Conservation (phyloP, 192 early-diverging fungal genomes). For the Phycomyces blakesleeanus region DNA sequence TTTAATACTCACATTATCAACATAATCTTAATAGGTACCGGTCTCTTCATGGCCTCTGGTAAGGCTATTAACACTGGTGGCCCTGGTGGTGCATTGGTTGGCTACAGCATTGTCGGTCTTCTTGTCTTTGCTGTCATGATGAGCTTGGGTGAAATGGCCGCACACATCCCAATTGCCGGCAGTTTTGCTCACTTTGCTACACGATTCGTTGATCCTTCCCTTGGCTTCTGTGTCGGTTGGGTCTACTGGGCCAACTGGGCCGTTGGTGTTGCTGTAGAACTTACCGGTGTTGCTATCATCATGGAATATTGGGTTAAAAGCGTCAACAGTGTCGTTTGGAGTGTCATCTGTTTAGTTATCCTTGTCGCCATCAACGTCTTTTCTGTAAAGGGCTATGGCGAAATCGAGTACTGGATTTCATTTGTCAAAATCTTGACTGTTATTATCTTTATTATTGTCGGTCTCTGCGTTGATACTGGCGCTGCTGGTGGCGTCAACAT, state of each 20-base stretch:
- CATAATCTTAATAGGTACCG: constrained; percentile 53
- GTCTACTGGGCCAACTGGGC: constrained; percentile 71
- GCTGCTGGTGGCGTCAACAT: constrained; percentile 54
- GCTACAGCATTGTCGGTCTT: constrained; percentile 56
- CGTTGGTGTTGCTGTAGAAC: constrained; percentile 67
- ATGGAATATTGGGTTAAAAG: constrained; percentile 52
- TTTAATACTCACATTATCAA: neutral
- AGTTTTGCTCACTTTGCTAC: constrained; percentile 75
- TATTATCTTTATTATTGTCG: constrained; percentile 78
- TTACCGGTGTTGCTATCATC: constrained; percentile 71
- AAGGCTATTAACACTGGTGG: constrained; percentile 64
- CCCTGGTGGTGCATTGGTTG: constrained; percentile 67
- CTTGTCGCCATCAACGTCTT: constrained; percentile 65
- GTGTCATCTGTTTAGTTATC: constrained; percentile 45
- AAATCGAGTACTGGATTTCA: constrained; percentile 82
- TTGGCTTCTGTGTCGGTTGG: constrained; percentile 32
- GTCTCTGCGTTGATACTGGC: constrained; percentile 68
- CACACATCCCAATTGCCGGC: constrained; percentile 73
- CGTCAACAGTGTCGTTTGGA: constrained; percentile 36
- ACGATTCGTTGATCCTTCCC: constrained; percentile 81
- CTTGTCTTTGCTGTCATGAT: constrained; percentile 65
- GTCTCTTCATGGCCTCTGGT: constrained; percentile 73
- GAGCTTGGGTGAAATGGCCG: constrained; percentile 79
- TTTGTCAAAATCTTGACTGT: constrained; percentile 83
- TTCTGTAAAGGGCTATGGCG: constrained; percentile 74